These are phyloP conservation scores for Phialophora expanda DNA, from an alignment of 2,329 filamentous ascomycete genomes.

Conservation along the genomic window DNA sequence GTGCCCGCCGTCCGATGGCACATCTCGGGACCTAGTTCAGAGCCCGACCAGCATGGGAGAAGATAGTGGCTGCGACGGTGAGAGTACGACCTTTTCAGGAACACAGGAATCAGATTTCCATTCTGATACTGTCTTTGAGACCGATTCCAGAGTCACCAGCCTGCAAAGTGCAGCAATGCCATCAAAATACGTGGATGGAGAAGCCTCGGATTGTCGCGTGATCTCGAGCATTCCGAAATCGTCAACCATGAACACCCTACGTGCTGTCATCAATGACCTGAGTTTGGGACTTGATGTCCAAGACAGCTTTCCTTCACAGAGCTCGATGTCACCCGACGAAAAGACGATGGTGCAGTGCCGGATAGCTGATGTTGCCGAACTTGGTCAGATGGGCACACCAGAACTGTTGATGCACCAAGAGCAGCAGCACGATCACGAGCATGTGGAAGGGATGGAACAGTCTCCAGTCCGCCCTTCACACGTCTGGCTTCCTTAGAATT, in stretches of 20 bases:
- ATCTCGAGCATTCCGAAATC: conserved; percentile 16
- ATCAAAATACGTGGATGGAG: background rate
- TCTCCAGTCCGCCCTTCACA: background rate
- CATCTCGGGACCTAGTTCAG: background rate
- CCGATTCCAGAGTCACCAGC: conserved; percentile 6
- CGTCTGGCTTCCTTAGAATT: background rate
- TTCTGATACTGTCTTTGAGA: conserved; percentile 20
- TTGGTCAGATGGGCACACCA: background rate
- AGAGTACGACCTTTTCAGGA: background rate
- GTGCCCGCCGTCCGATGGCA: background rate
- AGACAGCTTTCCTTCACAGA: too few relatives aligned
- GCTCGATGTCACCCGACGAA: background rate
- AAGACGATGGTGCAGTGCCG: background rate
- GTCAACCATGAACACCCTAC: conserved; percentile 15
- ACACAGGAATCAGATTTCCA: background rate
- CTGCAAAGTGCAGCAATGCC: background rate
- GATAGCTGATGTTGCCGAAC: background rate
- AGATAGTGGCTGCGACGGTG: background rate
- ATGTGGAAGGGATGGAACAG: background rate
- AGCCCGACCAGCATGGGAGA: conserved; percentile 21
- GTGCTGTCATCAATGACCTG: conserved; percentile 13
- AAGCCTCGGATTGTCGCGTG: background rate
- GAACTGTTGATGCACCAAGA: background rate
- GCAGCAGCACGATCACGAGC: background rate
- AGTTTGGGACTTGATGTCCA: background rate